Base-by-base conservation (phyloP, 2,329 filamentous ascomycete genomes). In the Microsporum ferrugineum region DNA sequence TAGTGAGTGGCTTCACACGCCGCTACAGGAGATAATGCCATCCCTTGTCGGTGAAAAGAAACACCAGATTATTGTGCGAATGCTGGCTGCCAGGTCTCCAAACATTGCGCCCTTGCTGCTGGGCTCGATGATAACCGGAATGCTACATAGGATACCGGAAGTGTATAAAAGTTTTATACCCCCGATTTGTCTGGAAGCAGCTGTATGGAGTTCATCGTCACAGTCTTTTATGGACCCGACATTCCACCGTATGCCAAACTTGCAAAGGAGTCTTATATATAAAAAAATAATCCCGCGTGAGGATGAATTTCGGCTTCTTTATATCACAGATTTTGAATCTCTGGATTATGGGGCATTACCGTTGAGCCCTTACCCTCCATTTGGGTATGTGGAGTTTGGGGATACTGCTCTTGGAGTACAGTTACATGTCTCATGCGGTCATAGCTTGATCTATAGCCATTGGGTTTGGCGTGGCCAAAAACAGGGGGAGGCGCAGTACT, bases 301-400 rank as follows among this genome's bases (percentile, higher is more conserved):
- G 47, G 59, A 63, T 49, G 61, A 63, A 34, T 60, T 61, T 56
- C 55, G 61, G 8, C 59, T 63, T 41, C 55, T 61, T 8, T 63
- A 63, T 34, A 45, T 61, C n/a, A 58, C 55, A 33, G 53, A 61
- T 45, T 47, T 58, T 36, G 34, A 61, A 8, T 61, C 61, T 17
- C 12, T 47, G 29, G 45, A 36, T 10, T 63, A 63, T 39, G 31
- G 2, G 10, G 17, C 17, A 17, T 14, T 33, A n/a, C 61, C 61
- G 1, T 17, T 60, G 56, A 53, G 53, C 33, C 59, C 61, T 1
- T 63, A 63, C 53, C 34, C 61, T 58, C 59, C 61, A 14, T 61
- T 63, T 56, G 59, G 58, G 29, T 29, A 51, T 34, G 55, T 41
- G 47, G 55, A 58, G 38, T 55, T 63, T 39, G 41, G 47, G 4